phyloP scores from a whole-genome alignment of 805 yeast genomes.

The Myxozyma neotropica region DNA sequence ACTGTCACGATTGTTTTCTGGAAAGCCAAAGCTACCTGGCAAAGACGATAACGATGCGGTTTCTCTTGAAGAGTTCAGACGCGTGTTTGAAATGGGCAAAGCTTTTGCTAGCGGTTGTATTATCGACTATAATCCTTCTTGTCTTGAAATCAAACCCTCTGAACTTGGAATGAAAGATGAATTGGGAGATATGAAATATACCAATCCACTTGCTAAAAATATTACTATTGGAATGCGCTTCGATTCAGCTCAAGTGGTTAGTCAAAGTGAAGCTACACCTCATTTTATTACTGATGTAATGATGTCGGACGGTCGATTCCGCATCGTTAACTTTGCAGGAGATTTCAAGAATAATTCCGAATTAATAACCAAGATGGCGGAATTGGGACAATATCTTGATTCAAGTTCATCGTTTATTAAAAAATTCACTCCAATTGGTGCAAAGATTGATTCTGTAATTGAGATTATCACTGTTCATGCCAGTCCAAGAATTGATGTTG shows the following conservation, averaged over 20 bases:
- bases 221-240: conserved; percentile 41
- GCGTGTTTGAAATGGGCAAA: conserved; percentile 40
- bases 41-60: conserved; percentile 24
- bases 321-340: conserved; percentile 41
- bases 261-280: conserved; percentile 41
- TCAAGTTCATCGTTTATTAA: conserved; percentile 20
- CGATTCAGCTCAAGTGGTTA: conserved; percentile 36
- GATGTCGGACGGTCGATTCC: conserved; percentile 43
- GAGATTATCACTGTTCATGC: conserved; percentile 40
- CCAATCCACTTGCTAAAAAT: conserved; percentile 35
- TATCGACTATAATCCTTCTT: conserved; percentile 40
- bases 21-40: conserved; percentile 38
- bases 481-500: conserved; percentile 33
- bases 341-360: conserved; percentile 31
- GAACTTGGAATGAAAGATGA: conserved; percentile 24
- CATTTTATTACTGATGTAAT: conserved; percentile 37
- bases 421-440: conserved; percentile 40
- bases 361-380: neutral
- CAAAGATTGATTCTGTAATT: conserved; percentile 39
- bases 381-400: conserved; percentile 23
- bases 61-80: conserved; percentile 40
- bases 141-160: conserved; percentile 4
- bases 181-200: conserved; percentile 1
- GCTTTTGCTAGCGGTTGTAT: conserved; percentile 43
- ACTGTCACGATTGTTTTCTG: conserved; percentile 41